A percentile compares a stretch with the other conserved stretches of the same genome.
Conservation (phyloP, 192 early-diverging fungal species). For the Coemansia sp. region DNA sequence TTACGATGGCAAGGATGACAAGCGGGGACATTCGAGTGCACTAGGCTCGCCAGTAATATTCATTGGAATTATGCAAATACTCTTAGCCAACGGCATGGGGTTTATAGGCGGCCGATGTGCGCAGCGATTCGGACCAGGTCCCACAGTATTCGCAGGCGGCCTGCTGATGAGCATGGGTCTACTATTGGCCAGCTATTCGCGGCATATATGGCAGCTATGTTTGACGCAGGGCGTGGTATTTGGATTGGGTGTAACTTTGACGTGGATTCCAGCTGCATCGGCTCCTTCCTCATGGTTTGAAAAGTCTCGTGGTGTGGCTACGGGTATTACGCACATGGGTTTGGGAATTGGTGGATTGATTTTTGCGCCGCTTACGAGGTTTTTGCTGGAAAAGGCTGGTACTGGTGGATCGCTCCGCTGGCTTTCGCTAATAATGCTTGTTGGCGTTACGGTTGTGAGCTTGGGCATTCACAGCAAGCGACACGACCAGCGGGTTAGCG, state of each 20-base stretch:
- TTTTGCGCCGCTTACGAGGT: constrained; percentile 60
- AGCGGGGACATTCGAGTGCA: constrained; percentile 2
- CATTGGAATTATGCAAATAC: constrained; percentile 47
- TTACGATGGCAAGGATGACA: constrained; percentile 47
- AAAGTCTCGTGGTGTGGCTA: constrained; percentile 62
- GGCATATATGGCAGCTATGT: constrained; percentile 67
- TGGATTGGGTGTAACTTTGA: constrained; percentile 62
- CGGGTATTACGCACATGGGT: constrained; percentile 70
- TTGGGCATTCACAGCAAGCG: constrained; percentile 48
- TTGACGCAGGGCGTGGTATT: constrained; percentile 70
- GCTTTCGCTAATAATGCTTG: constrained; percentile 41
- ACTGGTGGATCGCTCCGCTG: constrained; percentile 48
- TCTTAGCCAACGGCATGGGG: constrained; percentile 49
- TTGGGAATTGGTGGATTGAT: constrained; percentile 68
- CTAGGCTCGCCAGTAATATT: constrained; percentile 52
- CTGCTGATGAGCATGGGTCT: constrained; percentile 59
- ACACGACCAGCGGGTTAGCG: constrained; percentile 15
- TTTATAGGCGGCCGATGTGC: constrained; percentile 33
- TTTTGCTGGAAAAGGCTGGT: constrained; percentile 45
- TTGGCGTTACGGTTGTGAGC: constrained; percentile 35
- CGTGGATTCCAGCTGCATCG: constrained; percentile 64
- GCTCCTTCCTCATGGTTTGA: constrained; percentile 70
- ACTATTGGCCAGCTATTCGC: constrained; percentile 62
- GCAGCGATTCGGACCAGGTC: constrained; percentile 48
- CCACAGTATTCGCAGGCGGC: constrained; percentile 46